Percentiles rank a stretch among this genome's conserved stretches.
phyloP scores from a whole-genome alignment of 129 eudicot species.

The Flaveria bidentis region DNA sequence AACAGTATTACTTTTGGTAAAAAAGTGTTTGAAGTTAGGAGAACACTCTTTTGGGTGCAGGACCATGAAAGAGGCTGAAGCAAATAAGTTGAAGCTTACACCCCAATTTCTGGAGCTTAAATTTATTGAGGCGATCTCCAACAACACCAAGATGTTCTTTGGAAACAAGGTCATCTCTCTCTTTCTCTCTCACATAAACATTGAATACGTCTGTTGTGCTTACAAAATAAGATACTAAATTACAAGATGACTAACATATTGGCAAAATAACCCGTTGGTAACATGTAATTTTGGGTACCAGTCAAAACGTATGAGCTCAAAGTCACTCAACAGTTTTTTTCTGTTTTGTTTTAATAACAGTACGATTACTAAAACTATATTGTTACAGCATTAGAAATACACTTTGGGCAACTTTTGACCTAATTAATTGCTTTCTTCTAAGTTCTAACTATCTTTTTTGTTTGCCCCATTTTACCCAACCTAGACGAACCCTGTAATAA shows the following conservation, averaged over 20 bases:
- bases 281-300: neutral
- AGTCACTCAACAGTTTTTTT: neutral
- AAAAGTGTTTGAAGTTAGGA: slow-evolving; percentile 10
- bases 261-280: slow-evolving; percentile 11
- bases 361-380: neutral
- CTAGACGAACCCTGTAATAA: too few species aligned
- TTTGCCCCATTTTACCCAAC: too few species aligned
- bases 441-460: too few species aligned
- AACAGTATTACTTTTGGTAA: neutral
- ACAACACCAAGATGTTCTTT: slow-evolving; percentile 77
- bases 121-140: slow-evolving; percentile 76
- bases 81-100: slow-evolving; percentile 81
- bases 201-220: neutral
- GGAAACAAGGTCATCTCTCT: slow-evolving; percentile 67
- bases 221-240: neutral
- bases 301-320: neutral
- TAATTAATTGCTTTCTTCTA: neutral
- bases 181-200: neutral
- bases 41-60: slow-evolving; percentile 41
- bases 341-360: neutral
- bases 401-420: neutral
- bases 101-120: slow-evolving; percentile 78
- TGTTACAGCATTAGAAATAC: neutral
- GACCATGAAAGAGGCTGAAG: slow-evolving; percentile 88
- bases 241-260: slow-evolving; percentile 1